Conservation (phyloP, 495 filamentous ascomycete species). For the Apodospora peruviana region DNA sequence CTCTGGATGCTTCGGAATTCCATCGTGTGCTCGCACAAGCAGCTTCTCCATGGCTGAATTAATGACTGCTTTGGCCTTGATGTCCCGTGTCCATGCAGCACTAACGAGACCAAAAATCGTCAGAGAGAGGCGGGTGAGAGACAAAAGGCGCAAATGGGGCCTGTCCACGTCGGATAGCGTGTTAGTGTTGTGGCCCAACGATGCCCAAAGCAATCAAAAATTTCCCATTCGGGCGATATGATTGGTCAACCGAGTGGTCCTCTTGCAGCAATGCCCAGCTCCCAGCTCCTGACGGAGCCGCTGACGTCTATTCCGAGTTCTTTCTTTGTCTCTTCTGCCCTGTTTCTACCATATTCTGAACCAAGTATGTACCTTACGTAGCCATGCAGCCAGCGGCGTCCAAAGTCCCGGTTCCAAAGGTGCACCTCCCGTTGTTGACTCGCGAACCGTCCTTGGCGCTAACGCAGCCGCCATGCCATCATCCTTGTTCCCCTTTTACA, state of each 20-base stretch:
- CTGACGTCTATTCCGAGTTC: conserved; percentile 20
- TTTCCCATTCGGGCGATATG: background rate
- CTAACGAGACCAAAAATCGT: no score
- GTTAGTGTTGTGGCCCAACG: conserved; percentile 22
- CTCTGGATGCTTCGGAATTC: no score
- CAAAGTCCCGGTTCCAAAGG: no score
- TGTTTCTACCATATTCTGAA: background rate
- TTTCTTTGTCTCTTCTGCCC: conserved; percentile 8
- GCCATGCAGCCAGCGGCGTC: no score
- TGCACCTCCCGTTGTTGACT: no score
- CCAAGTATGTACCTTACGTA: background rate
- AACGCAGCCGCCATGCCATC: background rate
- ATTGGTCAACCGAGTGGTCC: conserved; percentile 13
- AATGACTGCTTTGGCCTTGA: no score
- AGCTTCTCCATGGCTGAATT: no score
- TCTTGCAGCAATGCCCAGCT: background rate
- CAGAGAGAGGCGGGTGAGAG: no score
- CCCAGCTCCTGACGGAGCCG: conserved; percentile 14
- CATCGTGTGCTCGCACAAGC: no score
- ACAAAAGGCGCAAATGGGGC: conserved; percentile 23
- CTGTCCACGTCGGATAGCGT: conserved; percentile 19
- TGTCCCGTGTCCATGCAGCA: no score
- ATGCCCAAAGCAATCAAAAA: conserved; percentile 18
- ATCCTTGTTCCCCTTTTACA: no score
- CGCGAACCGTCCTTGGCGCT: no score